Evolutionary conservation across 257 asterid genomes (phyloP).

Genomic region (Linderniella brevidens): DNA sequence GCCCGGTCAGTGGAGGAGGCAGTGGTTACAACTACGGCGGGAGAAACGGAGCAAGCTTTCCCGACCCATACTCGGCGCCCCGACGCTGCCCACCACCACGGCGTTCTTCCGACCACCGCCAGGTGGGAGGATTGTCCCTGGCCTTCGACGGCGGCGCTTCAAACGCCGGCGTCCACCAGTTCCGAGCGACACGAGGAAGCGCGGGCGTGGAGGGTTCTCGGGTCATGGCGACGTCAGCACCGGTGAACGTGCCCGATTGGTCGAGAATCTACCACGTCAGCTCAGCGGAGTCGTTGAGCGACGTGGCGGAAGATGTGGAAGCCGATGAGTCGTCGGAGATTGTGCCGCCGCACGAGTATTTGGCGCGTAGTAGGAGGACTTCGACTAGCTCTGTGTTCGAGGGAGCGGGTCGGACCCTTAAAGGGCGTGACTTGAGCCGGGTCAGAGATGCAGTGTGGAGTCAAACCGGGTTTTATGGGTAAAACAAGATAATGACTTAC

Average conservation of each 20-base stretch:
- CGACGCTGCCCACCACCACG: too few species aligned
- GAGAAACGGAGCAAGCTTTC: too few species aligned
- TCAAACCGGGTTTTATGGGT: too few species aligned
- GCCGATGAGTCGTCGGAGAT: background rate
- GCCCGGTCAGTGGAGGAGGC: too few species aligned
- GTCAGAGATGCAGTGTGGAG: too few species aligned
- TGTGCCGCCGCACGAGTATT: slow-evolving; percentile 2
- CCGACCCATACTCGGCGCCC: too few species aligned
- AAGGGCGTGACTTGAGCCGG: too few species aligned
- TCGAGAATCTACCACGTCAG: background rate
- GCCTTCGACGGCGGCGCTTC: slow-evolving; percentile 1
- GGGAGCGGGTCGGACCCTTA: too few species aligned
- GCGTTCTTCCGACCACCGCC: background rate
- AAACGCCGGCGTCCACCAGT: background rate
- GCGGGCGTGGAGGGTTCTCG: background rate
- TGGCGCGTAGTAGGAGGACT: background rate
- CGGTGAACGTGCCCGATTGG: slow-evolving; percentile 4
- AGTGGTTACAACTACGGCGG: too few species aligned
- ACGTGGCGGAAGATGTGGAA: background rate
- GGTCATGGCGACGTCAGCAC: background rate
- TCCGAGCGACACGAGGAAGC: too few species aligned
- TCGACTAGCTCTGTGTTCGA: too few species aligned
- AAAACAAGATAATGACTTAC: too few species aligned
- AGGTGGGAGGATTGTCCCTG: background rate
- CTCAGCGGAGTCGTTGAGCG: background rate